phyloP scores from a whole-genome alignment of 2,329 filamentous ascomycete species.

The Trichoderma sp. region DNA sequence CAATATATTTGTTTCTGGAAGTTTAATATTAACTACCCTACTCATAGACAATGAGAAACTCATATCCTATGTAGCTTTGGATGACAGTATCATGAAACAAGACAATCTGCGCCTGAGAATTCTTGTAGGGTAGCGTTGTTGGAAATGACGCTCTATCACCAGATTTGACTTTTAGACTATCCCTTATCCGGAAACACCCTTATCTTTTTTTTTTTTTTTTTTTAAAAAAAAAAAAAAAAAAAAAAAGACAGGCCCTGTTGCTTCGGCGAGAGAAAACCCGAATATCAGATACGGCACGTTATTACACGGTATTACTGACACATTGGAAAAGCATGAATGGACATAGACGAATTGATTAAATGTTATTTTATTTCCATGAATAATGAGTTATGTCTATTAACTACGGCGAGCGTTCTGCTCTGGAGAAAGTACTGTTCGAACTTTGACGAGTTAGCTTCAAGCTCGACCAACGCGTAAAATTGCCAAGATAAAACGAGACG shows the following conservation, averaged over 20 bases:
- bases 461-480: not conserved
- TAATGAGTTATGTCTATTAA: not conserved
- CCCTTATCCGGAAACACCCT: not conserved
- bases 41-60: too few relatives aligned
- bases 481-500: not conserved
- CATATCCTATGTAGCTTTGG: not conserved
- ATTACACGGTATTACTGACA: not conserved
- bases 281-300: not conserved
- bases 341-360: too few relatives aligned
- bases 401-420: conserved; percentile 2
- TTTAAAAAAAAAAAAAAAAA: not conserved
- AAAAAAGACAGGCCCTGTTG: not conserved
- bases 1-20: too few relatives aligned
- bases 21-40: too few relatives aligned
- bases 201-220: too few relatives aligned
- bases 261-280: not conserved
- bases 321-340: not conserved
- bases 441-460: conserved; percentile 24
- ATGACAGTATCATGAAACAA: not conserved
- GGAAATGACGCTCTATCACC: too few relatives aligned
- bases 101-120: not conserved
- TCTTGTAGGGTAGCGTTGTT: not conserved
- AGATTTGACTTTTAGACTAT: not conserved
- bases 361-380: not conserved
- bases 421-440: not conserved